Conservation (phyloP, 192 early-diverging fungal genomes). For the Podila epicladia region DNA sequence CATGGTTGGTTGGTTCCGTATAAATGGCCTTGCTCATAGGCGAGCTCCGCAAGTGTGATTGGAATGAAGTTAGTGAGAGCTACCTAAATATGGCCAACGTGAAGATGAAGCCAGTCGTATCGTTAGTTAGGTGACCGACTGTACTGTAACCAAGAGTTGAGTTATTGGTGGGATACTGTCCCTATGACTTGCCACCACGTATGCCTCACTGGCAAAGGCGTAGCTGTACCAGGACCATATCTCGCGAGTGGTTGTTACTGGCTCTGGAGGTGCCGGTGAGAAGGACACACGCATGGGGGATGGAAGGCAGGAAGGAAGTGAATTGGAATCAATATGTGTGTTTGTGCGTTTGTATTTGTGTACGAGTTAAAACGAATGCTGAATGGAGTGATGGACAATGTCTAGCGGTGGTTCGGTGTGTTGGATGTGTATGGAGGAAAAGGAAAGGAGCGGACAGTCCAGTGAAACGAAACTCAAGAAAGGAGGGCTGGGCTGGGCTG, state of each 20-base stretch:
- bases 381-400: no score
- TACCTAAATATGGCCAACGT: conserved; percentile 11
- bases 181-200: conserved; percentile 35
- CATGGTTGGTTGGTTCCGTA: conserved; percentile 40
- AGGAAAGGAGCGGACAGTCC: no score
- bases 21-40: conserved; percentile 44
- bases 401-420: no score
- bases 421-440: neutral
- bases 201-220: conserved; percentile 55
- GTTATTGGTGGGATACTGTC: no score
- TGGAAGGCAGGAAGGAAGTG: neutral
- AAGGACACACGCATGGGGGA: conserved; percentile 39
- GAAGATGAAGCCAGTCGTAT: neutral
- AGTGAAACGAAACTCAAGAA: no score
- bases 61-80: conserved; percentile 54
- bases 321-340: no score
- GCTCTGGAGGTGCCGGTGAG: conserved; percentile 36
- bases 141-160: neutral
- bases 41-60: conserved; percentile 48
- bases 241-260: conserved; percentile 27
- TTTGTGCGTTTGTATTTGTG: no score
- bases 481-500: no score
- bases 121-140: neutral
- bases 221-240: conserved; percentile 54
- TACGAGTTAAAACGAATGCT: no score